Conservation (phyloP, 2,329 filamentous ascomycete genomes). For the Colletotrichum orbiculare region DNA sequence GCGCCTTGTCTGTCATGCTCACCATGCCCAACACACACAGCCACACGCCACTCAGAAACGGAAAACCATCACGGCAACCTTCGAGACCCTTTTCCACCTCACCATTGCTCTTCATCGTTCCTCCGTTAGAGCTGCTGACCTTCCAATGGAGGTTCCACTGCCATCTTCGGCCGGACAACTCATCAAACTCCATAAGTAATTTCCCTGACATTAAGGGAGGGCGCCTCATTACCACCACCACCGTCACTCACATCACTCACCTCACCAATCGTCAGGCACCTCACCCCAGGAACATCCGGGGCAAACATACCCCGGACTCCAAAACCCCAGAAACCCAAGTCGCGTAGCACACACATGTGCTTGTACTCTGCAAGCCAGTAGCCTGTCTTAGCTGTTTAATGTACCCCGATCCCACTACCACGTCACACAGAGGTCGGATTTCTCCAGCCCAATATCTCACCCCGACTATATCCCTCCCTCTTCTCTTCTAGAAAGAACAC, state of each 20-base stretch:
- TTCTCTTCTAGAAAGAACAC: conserved; percentile 7
- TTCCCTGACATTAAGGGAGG: too few relatives aligned
- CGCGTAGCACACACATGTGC: too few relatives aligned
- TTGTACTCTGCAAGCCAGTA: too few relatives aligned
- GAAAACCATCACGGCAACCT: conserved; percentile 6
- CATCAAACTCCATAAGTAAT: background rate
- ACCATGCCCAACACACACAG: background rate
- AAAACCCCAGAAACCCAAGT: conserved; percentile 9
- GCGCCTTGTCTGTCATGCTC: background rate
- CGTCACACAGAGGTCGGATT: background rate
- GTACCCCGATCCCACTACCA: conserved; percentile 17
- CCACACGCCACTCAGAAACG: conserved; percentile 1
- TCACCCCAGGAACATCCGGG: too few relatives aligned
- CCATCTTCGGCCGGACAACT: conserved; percentile 1
- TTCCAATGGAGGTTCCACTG: background rate
- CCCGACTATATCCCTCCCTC: conserved; percentile 8
- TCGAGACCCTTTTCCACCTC: conserved; percentile 13
- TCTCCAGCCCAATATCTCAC: background rate
- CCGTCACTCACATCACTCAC: too few relatives aligned
- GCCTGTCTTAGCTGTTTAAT: too few relatives aligned
- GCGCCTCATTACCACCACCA: too few relatives aligned
- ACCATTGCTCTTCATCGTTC: background rate
- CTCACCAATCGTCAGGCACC: too few relatives aligned
- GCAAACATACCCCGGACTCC: too few relatives aligned
- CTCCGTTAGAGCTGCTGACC: background rate